A percentile compares a stretch with the other conserved stretches of the same genome.
These are phyloP conservation scores for Exophiala oligosperma DNA, from an alignment of 2,329 filamentous ascomycete species.

Conservation along the genomic window DNA sequence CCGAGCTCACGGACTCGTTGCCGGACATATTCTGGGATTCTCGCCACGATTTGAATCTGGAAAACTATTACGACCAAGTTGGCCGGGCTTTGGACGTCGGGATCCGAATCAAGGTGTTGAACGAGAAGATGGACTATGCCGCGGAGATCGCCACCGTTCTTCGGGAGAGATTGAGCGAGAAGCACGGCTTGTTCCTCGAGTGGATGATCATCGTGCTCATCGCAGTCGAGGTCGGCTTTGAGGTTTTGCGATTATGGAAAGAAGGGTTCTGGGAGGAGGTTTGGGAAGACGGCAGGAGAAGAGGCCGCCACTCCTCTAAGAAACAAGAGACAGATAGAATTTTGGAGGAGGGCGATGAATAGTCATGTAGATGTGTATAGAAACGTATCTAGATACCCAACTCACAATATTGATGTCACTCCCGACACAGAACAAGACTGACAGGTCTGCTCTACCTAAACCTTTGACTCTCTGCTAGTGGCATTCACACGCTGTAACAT, in stretches of 20 bases:
- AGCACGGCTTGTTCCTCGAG: slow-evolving; percentile 82
- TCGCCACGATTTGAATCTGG: slow-evolving; percentile 81
- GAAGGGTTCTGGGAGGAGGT: slow-evolving; percentile 48
- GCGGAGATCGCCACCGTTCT: slow-evolving; percentile 91
- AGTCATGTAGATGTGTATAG: too few species aligned
- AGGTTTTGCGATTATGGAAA: slow-evolving; percentile 71
- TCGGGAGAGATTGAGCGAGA: slow-evolving; percentile 84
- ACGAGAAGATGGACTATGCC: slow-evolving; percentile 97
- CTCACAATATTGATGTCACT: background rate
- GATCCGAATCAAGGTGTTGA: slow-evolving; percentile 84
- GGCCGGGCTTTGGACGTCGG: slow-evolving; percentile 87
- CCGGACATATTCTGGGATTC: slow-evolving; percentile 98
- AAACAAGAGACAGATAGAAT: background rate
- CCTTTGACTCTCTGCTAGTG: too few species aligned
- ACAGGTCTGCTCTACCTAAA: too few species aligned
- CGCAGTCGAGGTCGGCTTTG: slow-evolving; percentile 86
- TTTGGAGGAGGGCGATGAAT: background rate
- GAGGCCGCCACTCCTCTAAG: background rate
- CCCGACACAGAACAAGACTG: background rate
- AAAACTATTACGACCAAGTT: slow-evolving; percentile 93
- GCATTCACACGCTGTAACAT: too few species aligned
- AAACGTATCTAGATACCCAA: too few species aligned
- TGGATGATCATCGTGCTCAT: slow-evolving; percentile 97
- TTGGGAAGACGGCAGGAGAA: slow-evolving; percentile 9
- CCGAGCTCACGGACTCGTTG: slow-evolving; percentile 89